phyloP scores from a whole-genome alignment of 2,329 filamentous ascomycete species.

The Gaeumannomyces tritici region DNA sequence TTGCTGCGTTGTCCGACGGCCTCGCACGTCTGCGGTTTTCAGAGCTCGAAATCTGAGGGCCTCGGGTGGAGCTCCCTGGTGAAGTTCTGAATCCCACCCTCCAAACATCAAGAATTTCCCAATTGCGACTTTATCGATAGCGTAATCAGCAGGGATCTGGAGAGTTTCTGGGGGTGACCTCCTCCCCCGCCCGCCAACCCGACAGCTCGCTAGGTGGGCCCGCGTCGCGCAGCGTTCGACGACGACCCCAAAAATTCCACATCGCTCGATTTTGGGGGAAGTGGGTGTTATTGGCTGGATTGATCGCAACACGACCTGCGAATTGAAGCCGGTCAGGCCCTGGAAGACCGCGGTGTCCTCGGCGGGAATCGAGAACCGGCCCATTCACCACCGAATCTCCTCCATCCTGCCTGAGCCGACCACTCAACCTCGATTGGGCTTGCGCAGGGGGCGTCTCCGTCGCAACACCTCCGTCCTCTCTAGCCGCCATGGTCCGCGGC shows the following conservation, averaged over 20 bases:
- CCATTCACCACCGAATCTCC: no score
- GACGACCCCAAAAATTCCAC: neutral
- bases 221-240: neutral
- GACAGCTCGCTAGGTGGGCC: neutral
- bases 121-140: neutral
- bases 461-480: neutral
- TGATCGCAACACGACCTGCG: neutral
- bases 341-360: neutral
- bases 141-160: no score
- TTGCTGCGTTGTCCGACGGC: neutral
- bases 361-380: no score
- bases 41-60: neutral
- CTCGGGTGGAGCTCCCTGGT: no score
- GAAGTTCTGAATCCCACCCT: no score
- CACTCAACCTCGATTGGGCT: neutral
- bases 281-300: neutral
- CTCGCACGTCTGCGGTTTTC: neutral
- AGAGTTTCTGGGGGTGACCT: no score
- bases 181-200: neutral
- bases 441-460: neutral
- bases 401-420: no score
- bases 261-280: neutral
- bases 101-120: neutral
- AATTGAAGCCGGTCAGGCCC: neutral
- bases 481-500: neutral